A percentile compares a stretch with the other conserved stretches of the same genome.
Evolutionary conservation across 768 basidiomycete species (phyloP).

Genomic region (Sporobolomyces pararoseus): DNA sequence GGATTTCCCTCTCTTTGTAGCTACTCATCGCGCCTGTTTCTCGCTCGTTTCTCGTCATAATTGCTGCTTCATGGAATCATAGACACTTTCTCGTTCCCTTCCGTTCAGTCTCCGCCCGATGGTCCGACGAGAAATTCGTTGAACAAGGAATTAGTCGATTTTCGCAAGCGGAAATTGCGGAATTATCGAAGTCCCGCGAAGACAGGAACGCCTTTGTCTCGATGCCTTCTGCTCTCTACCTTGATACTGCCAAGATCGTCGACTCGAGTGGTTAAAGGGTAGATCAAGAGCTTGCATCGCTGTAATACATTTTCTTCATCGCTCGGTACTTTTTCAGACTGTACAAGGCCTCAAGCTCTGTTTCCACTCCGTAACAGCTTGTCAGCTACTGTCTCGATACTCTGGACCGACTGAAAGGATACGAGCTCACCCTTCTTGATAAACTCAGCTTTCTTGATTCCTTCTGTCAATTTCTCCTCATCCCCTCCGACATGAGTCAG

Average conservation of each 20-base stretch:
- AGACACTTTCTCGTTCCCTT: neutral
- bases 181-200: no score
- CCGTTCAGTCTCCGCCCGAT: no score
- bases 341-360: slow-evolving; percentile 40
- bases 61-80: no score
- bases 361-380: neutral
- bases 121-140: no score
- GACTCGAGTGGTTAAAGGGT: neutral
- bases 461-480: slow-evolving; percentile 15
- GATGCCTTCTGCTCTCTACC: no score
- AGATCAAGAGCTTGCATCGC: neutral
- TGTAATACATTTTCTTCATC: slow-evolving; percentile 34
- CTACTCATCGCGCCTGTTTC: neutral
- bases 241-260: no score
- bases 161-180: neutral
- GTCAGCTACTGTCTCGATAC: neutral
- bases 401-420: no score
- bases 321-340: slow-evolving; percentile 35
- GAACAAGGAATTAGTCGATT: no score
- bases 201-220: no score
- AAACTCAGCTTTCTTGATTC: slow-evolving; percentile 39
- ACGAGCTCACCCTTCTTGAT: slow-evolving; percentile 34
- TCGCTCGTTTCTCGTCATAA: no score
- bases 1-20: no score
- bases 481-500: slow-evolving; percentile 34